phyloP scores from a whole-genome alignment of 176 grass and related monocot species.

The Eleusine coracana region DNA sequence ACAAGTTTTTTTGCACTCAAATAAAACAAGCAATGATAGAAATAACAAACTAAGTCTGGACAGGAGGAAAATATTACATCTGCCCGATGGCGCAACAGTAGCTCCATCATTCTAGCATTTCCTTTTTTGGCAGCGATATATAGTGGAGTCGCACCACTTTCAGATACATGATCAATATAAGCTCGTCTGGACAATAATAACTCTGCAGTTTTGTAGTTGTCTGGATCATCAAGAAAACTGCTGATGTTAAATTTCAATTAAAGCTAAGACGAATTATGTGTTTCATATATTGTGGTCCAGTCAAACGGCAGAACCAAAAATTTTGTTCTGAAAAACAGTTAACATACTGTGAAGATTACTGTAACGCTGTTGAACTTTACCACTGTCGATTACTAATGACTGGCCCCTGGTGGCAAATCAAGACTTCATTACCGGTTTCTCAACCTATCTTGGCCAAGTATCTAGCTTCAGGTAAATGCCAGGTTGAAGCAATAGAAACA shows the following conservation, averaged over 20 bases:
- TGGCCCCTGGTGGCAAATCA: too few species aligned
- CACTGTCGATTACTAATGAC: neutral
- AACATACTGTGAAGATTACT: neutral
- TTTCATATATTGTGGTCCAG: neutral
- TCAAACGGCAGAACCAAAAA: neutral
- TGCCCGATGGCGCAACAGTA: constrained; percentile 14
- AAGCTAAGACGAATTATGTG: neutral
- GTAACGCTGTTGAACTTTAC: neutral
- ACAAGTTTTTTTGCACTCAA: too few species aligned
- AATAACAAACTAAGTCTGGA: neutral
- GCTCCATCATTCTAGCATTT: constrained; percentile 24
- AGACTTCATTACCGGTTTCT: too few species aligned
- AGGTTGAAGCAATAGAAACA: neutral
- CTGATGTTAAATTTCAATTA: neutral
- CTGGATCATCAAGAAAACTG: neutral
- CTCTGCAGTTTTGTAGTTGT: neutral
- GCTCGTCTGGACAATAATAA: constrained; percentile 9
- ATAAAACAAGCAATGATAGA: neutral
- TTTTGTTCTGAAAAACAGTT: neutral
- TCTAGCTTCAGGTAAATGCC: neutral
- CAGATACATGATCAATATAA: neutral
- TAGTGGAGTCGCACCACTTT: neutral
- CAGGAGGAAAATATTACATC: constrained; percentile 18
- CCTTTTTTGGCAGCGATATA: constrained; percentile 22
- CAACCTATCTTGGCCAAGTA: neutral